phyloP scores from a whole-genome alignment of 1,139 yeast species.

The Eremothecium cymbalariae region DNA sequence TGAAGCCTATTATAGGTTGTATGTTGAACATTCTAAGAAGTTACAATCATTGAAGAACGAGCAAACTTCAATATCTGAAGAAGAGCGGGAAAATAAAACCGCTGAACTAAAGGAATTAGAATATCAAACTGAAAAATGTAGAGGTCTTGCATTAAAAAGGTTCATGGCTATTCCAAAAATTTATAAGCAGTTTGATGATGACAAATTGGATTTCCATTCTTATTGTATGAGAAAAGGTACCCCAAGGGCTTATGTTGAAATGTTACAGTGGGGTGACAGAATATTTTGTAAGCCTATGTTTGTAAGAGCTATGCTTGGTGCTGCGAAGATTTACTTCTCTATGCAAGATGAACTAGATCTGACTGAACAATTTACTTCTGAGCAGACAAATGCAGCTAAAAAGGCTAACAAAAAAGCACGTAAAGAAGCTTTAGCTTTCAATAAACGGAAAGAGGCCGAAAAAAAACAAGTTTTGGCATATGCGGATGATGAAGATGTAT shows the following conservation, averaged over 20 bases:
- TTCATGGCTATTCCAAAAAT: conserved; percentile 58
- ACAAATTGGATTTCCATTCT: conserved; percentile 91
- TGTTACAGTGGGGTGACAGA: conserved; percentile 73
- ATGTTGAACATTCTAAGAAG: conserved; percentile 28
- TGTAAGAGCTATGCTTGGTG: conserved; percentile 60
- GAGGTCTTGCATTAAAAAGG: conserved; percentile 76
- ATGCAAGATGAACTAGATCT: conserved; percentile 30
- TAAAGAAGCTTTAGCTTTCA: conserved; percentile 34
- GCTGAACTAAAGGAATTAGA: conserved; percentile 20
- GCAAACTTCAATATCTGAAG: conserved; percentile 11
- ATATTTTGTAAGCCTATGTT: conserved; percentile 64
- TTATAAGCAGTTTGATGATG: conserved; percentile 64
- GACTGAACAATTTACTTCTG: conserved; percentile 25
- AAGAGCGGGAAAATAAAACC: conserved; percentile 21
- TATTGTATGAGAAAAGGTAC: conserved; percentile 91
- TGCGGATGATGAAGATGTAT: conserved; percentile 38
- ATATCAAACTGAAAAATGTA: conserved; percentile 37
- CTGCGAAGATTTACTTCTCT: conserved; percentile 50
- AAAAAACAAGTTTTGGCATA: conserved; percentile 33
- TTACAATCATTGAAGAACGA: conserved; percentile 30
- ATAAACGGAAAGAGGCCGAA: conserved; percentile 35
- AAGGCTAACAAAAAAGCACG: conserved; percentile 34
- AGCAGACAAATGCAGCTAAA: conserved; percentile 12
- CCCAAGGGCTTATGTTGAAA: conserved; percentile 68
- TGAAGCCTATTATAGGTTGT: conserved; percentile 58